Conservation (phyloP, 1,284 basidiomycete genomes). For the Chiua sp. region DNA sequence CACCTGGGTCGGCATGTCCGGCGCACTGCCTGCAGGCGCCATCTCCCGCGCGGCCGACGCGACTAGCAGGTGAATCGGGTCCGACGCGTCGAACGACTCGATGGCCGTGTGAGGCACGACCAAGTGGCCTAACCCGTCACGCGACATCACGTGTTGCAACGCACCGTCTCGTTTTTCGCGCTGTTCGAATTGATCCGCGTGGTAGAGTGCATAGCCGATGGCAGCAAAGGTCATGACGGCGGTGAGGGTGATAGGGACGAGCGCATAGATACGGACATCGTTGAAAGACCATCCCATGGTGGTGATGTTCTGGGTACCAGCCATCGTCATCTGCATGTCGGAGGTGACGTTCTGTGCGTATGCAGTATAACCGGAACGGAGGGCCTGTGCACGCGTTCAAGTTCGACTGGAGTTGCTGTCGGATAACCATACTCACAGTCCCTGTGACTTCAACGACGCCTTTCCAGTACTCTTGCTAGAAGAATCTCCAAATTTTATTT, state of each 20-base stretch:
- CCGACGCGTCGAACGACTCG: neutral
- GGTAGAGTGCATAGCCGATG: neutral
- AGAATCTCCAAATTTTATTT: neutral
- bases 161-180: neutral
- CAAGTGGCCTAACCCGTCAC: neutral
- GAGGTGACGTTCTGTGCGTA: conserved; percentile 5
- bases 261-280: conserved; percentile 1
- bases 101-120: neutral
- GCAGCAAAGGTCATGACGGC: conserved; percentile 2
- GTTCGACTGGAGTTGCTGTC: neutral
- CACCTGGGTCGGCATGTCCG: neutral
- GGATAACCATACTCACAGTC: neutral
- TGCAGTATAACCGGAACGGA: conserved; percentile 9
- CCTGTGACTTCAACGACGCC: neutral
- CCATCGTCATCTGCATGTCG: neutral
- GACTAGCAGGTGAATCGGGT: neutral
- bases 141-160: too few species aligned
- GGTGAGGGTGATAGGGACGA: conserved; percentile 6
- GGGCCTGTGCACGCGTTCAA: neutral
- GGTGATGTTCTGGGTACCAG: conserved; percentile 1
- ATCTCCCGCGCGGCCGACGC: neutral
- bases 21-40: neutral
- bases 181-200: neutral
- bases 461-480: conserved; percentile 9
- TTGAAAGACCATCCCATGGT: conserved; percentile 10